These are phyloP conservation scores for Eimeria mitis DNA, from an alignment of 169 alveolate genomes.

Conservation along the genomic window DNA sequence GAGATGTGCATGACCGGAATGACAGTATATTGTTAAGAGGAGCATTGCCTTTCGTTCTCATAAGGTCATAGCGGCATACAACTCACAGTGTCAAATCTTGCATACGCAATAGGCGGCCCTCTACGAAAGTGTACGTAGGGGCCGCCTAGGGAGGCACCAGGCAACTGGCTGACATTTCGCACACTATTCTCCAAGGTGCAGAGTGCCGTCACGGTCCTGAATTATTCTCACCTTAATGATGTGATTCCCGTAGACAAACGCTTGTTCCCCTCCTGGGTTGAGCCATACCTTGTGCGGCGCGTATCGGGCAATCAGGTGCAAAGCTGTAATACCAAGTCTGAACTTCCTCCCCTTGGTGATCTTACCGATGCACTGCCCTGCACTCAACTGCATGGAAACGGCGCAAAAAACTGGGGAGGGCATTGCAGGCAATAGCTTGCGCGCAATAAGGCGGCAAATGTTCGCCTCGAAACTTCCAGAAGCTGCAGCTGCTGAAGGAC, in stretches of 20 bases:
- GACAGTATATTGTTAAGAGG: neutral
- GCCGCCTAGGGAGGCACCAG: neutral
- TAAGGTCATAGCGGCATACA: neutral
- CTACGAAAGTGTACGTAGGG: neutral
- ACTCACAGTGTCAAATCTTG: neutral
- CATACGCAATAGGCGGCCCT: neutral
- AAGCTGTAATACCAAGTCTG: conserved; percentile 94
- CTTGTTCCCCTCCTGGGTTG: conserved; percentile 96
- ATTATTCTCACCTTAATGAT: conserved; percentile 89
- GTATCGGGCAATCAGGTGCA: conserved; percentile 94
- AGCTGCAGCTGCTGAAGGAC: neutral
- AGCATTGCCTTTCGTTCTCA: neutral
- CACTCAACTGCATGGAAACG: conserved; percentile 72
- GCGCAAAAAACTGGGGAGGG: neutral
- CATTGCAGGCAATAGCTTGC: neutral
- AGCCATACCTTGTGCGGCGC: conserved; percentile 96
- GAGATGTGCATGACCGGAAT: neutral
- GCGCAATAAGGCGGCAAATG: neutral
- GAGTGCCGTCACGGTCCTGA: neutral
- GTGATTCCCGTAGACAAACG: conserved; percentile 96
- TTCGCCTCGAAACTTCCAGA: conserved; percentile 80
- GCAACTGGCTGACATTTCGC: neutral
- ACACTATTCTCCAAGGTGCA: neutral
- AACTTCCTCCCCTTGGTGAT: conserved; percentile 95
- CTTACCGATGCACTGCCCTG: conserved; percentile 96